Conservation (phyloP, 257 asterid genomes). For the Solanum arcanum region DNA sequence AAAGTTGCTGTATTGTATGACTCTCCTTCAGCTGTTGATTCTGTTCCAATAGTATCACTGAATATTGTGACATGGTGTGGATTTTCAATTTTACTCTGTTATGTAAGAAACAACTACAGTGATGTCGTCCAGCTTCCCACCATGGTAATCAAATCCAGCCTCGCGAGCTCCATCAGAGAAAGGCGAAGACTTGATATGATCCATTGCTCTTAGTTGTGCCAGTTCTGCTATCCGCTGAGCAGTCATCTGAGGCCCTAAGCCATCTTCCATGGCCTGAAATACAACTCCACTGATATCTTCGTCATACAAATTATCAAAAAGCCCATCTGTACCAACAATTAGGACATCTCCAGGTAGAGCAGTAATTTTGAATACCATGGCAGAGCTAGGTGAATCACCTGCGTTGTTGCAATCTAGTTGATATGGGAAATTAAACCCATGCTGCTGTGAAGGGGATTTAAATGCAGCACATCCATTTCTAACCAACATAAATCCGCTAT, state of each 20-base stretch:
- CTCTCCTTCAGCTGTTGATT: not conserved
- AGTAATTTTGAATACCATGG: not conserved
- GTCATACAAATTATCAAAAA: slow-evolving; percentile 4
- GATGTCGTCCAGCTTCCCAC: slow-evolving; percentile 11
- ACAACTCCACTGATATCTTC: slow-evolving; percentile 1
- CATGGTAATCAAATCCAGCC: slow-evolving; percentile 1
- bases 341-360: slow-evolving; percentile 5
- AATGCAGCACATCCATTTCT: not conserved
- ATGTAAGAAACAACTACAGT: not conserved
- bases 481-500: slow-evolving; percentile 6
- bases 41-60: not conserved
- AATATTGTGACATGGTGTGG: not conserved
- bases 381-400: not conserved
- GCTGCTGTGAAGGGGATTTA: slow-evolving; percentile 6
- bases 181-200: not conserved
- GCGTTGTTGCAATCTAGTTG: not conserved
- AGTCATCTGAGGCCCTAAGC: slow-evolving; percentile 6
- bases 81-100: not conserved
- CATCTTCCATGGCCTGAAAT: not conserved
- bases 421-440: not conserved
- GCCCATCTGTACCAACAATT: slow-evolving; percentile 8
- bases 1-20: not conserved
- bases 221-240: slow-evolving; percentile 6
- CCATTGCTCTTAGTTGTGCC: slow-evolving; percentile 6
- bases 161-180: slow-evolving; percentile 3